Base-by-base conservation (phyloP, 139 green algal genomes). In the Zygnema circumcarinatum region DNA sequence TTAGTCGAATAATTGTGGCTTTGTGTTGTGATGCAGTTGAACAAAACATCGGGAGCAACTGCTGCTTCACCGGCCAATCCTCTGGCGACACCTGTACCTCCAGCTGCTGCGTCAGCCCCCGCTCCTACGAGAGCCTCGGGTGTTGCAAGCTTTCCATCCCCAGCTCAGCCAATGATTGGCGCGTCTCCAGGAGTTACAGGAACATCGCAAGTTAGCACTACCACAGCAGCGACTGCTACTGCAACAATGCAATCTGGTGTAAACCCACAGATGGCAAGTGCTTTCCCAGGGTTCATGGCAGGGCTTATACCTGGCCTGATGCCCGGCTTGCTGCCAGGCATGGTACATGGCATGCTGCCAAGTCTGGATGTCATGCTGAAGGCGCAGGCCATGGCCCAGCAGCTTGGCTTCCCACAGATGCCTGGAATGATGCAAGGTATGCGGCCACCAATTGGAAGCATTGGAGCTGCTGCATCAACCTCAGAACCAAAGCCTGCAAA, bases 191-290 rank as follows among this genome's bases (percentile, higher is more conserved):
- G 56, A 86, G 54, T 40, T 33, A n/a, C 79, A 47, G 79, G 38
- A 25, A 40, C 79, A 74, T 52, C 32, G 2, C 56, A 31, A 25
- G 29, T 40, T 68, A 76, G 79, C 52, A 79, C 69, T 25, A 39
- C 79, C 2, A 39, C 79, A n/a, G 52, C 79, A n/a, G 21, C 79
- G 22, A 68, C 52, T 79, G 42, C 79, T 62, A 7, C 47, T 62
- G 7, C 7, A 62, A 62, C 16, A 25, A 7, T 16, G 7, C 47
- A 7, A 25, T 62, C 47, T 62, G 47, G 47, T 62, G 47, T 62
- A 25, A 25, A 7, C 16, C 47, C 47, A 7, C 47, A 62, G 47
- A 25, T 62, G 16, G 69, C 7, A 52, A 16, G 11, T 41, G 7
- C 35, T 41, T 78, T 78, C 16, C 69, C 69, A 78, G 69, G 69